Evolutionary conservation across 177 flowering plant genomes (phyloP).

Genomic region (Vitis hybrid): DNA sequence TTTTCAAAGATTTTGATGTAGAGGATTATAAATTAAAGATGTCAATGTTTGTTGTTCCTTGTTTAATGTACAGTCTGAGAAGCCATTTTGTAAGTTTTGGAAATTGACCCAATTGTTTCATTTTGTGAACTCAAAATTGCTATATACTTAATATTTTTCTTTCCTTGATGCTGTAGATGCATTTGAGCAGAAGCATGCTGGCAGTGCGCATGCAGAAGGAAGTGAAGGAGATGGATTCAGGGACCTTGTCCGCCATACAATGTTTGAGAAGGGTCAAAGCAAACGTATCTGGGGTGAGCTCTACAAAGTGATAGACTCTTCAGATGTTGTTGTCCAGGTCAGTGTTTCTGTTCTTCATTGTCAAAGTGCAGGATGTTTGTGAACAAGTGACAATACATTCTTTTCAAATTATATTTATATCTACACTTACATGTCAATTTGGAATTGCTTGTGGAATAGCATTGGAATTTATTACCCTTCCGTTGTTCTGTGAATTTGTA

Average conservation of each 20-base stretch:
- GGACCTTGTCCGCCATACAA: conserved; percentile 85
- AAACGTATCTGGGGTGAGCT: conserved; percentile 99
- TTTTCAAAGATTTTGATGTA: no score
- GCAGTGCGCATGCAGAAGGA: conserved; percentile 40
- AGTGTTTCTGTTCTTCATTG: conserved; percentile 6
- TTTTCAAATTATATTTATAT: no score
- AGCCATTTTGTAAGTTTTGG: neutral
- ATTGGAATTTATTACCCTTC: no score
- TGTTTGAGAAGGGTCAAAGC: conserved; percentile 99
- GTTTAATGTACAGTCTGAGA: neutral
- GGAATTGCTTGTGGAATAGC: no score
- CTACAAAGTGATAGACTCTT: conserved; percentile 96
- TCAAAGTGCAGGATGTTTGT: neutral
- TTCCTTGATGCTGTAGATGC: conserved; percentile 45
- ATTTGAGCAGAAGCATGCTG: conserved; percentile 63
- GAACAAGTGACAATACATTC: no score
- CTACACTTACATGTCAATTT: no score
- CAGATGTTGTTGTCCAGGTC: conserved; percentile 99
- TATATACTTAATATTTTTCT: neutral
- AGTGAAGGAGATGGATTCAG: conserved; percentile 81
- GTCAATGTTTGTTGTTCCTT: neutral
- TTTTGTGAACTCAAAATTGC: neutral
- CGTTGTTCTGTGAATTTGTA: no score
- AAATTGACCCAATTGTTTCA: neutral
- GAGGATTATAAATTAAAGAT: no score